These are phyloP conservation scores for Sphagnum contortum DNA, from an alignment of 225 moss, liverwort and hornwort species.

Conservation along the genomic window DNA sequence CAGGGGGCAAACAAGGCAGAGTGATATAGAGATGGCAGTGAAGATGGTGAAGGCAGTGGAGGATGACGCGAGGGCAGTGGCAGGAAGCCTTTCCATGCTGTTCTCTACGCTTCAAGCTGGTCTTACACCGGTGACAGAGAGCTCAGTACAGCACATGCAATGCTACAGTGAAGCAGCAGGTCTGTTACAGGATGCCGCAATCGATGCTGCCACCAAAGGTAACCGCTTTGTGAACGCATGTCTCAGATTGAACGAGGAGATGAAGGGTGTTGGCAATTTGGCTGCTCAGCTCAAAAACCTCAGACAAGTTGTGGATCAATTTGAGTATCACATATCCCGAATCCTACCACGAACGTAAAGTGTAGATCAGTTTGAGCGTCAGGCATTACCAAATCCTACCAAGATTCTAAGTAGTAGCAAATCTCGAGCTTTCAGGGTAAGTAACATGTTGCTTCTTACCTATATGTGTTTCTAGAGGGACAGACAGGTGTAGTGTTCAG, in stretches of 20 bases:
- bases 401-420: no score
- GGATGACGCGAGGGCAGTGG: conserved; percentile 41
- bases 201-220: conserved; percentile 81
- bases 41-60: conserved; percentile 59
- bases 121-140: conserved; percentile 71
- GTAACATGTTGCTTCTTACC: no score
- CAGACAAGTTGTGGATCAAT: conserved; percentile 65
- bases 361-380: conserved; percentile 86
- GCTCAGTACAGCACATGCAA: conserved; percentile 81
- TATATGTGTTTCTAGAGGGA: no score
- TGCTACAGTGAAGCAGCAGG: conserved; percentile 77
- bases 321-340: conserved; percentile 76
- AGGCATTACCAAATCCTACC: conserved; percentile 14
- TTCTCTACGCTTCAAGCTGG: conserved; percentile 47
- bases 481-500: no score
- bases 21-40: conserved; percentile 43
- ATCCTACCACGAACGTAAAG: conserved; percentile 46
- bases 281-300: conserved; percentile 73
- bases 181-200: conserved; percentile 72
- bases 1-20: conserved; percentile 17
- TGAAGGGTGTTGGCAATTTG: conserved; percentile 64
- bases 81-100: conserved; percentile 25
- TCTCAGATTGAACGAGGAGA: conserved; percentile 90
- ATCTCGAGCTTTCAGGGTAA: no score
- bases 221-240: conserved; percentile 85